Conservation (phyloP, 108 stramenopile genomes). For the Discostella stelligeroides region DNA sequence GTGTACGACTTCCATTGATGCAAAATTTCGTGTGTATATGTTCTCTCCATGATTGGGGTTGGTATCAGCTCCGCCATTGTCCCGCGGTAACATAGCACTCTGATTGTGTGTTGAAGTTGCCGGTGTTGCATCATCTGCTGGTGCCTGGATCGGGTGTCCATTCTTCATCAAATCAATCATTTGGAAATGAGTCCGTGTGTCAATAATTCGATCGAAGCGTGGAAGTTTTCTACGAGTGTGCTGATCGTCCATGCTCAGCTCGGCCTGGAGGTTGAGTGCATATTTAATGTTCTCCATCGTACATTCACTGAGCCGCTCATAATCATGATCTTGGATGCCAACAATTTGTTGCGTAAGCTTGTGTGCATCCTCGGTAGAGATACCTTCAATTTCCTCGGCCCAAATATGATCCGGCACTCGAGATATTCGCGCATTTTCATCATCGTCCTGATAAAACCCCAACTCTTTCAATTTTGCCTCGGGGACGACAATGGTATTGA, state of each 20-base stretch:
- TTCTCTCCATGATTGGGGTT: no score
- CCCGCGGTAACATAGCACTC: not conserved
- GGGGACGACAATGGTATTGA: not conserved
- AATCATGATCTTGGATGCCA: not conserved
- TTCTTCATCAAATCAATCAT: not conserved
- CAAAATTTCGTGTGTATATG: no score
- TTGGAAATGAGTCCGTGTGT: not conserved
- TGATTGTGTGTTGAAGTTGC: not conserved
- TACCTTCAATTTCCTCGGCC: not conserved
- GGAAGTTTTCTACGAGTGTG: not conserved
- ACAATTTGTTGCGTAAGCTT: not conserved
- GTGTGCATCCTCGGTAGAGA: not conserved
- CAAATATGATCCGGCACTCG: not conserved
- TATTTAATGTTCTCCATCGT: constrained; percentile 3
- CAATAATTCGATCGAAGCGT: not conserved
- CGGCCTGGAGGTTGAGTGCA: not conserved
- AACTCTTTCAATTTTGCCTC: not conserved
- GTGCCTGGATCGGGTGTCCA: not conserved
- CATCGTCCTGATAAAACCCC: not conserved
- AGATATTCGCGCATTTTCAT: constrained; percentile 5
- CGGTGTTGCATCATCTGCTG: not conserved
- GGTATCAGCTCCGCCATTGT: no score
- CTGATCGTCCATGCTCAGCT: constrained; percentile 1
- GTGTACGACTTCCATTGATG: no score
- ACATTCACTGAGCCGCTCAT: not conserved